These are phyloP conservation scores for Aspergillus floridensis DNA, from an alignment of 2,329 filamentous ascomycete species.

Conservation along the genomic window DNA sequence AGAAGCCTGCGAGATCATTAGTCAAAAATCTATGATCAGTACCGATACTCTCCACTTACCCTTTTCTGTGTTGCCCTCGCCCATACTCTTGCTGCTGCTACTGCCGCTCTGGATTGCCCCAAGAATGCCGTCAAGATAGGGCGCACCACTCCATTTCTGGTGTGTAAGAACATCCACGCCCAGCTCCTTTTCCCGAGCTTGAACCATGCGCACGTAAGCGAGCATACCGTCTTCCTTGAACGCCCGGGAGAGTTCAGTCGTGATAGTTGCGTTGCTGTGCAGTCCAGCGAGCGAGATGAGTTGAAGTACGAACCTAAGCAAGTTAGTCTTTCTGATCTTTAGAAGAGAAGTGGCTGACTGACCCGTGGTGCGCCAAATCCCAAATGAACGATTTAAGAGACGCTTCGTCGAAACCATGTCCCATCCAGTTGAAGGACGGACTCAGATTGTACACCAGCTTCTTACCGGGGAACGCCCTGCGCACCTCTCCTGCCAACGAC, in stretches of 20 bases:
- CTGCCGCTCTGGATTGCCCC: conserved; percentile 89
- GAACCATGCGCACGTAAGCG: conserved; percentile 92
- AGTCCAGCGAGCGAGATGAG: conserved; percentile 63
- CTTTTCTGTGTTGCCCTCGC: conserved; percentile 83
- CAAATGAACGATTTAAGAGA: conserved; percentile 89
- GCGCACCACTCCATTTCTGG: conserved; percentile 73
- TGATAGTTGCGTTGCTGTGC: conserved; percentile 63
- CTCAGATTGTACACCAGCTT: conserved; percentile 94
- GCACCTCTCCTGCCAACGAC: conserved; percentile 73
- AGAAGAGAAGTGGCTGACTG: conserved; percentile 41
- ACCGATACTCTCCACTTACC: conserved; percentile 25
- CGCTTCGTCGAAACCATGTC: conserved; percentile 81
- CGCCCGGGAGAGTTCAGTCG: conserved; percentile 70
- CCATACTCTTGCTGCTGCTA: conserved; percentile 88
- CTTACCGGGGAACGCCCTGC: conserved; percentile 69
- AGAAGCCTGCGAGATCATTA: background rate
- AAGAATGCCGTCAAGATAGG: conserved; percentile 83
- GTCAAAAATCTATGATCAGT: background rate
- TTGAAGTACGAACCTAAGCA: conserved; percentile 58
- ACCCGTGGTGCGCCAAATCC: conserved; percentile 90
- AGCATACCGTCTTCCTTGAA: conserved; percentile 95
- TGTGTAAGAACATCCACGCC: conserved; percentile 92
- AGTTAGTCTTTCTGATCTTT: conserved; percentile 16
- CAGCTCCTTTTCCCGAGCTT: conserved; percentile 83
- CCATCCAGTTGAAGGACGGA: conserved; percentile 98